These are phyloP conservation scores for Pythium grandisporangium DNA, from an alignment of 352 stramenopile species.

Conservation along the genomic window DNA sequence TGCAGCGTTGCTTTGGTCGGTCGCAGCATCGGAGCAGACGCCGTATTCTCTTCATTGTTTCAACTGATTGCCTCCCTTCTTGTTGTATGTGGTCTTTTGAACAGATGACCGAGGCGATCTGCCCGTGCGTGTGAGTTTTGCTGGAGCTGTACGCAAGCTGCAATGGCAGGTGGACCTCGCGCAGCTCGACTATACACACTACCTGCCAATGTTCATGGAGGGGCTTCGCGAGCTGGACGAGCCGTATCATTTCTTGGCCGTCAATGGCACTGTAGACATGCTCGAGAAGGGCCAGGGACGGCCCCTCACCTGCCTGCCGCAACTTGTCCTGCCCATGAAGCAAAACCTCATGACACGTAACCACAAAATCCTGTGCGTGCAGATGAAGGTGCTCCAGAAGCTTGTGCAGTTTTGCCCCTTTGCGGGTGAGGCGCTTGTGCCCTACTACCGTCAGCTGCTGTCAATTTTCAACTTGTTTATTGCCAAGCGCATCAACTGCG, in stretches of 20 bases:
- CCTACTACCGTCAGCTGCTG: conserved; percentile 89
- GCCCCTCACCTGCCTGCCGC: conserved; percentile 43
- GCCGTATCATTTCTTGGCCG: conserved; percentile 77
- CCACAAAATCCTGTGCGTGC: conserved; percentile 57
- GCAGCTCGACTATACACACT: conserved; percentile 78
- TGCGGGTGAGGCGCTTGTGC: conserved; percentile 84
- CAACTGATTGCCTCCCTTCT: not conserved
- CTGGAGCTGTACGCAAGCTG: conserved; percentile 60
- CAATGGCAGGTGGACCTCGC: conserved; percentile 59
- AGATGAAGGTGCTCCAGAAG: conserved; percentile 72
- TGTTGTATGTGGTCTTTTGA: not conserved
- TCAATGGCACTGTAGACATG: conserved; percentile 75
- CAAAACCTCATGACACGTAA: conserved; percentile 81
- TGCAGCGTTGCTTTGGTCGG: no score
- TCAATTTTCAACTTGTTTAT: conserved; percentile 91
- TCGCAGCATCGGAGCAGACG: no score
- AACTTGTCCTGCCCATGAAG: conserved; percentile 66
- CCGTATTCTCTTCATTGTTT: not conserved
- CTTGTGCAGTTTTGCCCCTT: conserved; percentile 60
- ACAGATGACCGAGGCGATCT: conserved; percentile 69
- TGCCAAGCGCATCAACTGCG: conserved; percentile 88
- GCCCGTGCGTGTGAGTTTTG: conserved; percentile 66
- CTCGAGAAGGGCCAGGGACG: conserved; percentile 62
- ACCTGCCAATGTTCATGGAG: conserved; percentile 91
- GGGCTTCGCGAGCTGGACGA: conserved; percentile 82